Base-by-base conservation (phyloP, 2,329 filamentous ascomycete species). In the Fusarium lyarnte region DNA sequence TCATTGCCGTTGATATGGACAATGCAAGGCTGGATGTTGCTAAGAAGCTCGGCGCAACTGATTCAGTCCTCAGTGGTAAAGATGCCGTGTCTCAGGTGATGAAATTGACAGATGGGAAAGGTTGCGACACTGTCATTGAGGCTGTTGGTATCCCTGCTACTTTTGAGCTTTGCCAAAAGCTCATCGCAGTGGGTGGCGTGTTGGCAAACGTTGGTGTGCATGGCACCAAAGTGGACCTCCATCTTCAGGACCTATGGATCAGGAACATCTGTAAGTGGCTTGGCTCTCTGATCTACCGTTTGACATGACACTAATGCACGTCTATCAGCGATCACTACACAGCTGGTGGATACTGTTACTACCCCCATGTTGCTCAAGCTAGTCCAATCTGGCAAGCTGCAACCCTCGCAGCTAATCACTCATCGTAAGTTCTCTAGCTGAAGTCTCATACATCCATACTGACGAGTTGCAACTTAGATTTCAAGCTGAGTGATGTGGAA, bases 131-230 rank as follows among this genome's bases (percentile, higher is more conserved):
- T 1, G 87, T 90, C 2, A 87, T 89, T 54, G 88, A 90, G 76
- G 87, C 87, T 1, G 88, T 90, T 4, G 88, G 88, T 2, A 80
- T 87, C 13, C 86, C 86, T 0, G 81, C 81, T 0, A 89, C 86
- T 0, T 89, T 90, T 74, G 81, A 85, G 21, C 78, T 89, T 45
- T 86, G 84, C 58, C 87, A 90, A 76, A 79, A 84, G 12, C 74
- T 90, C 29, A 82, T 90, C 14, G 87, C 85, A 0, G 80, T 85
- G 0, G 88, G 87, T 3, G 88, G 87, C 8, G 79, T 82, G 1
- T 84, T 90, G 69, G 88, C 87, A 8, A 90, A 89, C 74, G 83
- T 90, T 5, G 88, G 88, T 13, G 88, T 90, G 11, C 87, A 89
- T 72, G 88, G 88, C 1, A 83, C 79, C n/a, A 85, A 84, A 51